Percentiles rank a stretch among this genome's conserved stretches.
Conservation (phyloP, 1,284 basidiomycete species). For the Apiotrichum veenhuisii region DNA sequence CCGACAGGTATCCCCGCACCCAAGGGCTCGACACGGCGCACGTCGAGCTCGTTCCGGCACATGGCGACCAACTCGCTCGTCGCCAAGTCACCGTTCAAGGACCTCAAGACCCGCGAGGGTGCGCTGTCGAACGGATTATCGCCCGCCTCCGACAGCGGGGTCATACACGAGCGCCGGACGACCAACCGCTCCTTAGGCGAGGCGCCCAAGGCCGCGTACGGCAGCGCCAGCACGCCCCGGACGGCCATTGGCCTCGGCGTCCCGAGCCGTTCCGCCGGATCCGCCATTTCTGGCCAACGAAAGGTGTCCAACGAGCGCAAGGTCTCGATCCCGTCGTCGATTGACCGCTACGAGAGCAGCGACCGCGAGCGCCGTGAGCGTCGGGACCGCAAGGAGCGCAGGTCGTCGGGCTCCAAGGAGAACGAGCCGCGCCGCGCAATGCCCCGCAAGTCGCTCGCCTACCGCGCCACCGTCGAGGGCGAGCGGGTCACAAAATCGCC, state of each 20-base stretch:
- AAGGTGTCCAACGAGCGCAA: constrained; percentile 35
- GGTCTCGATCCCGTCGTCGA: constrained; percentile 24
- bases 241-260: constrained; percentile 42
- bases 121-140: constrained; percentile 25
- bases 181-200: constrained; percentile 31
- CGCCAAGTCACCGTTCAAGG: constrained; percentile 82
- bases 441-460: constrained; percentile 63
- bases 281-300: constrained; percentile 10
- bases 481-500: constrained; percentile 81
- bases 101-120: constrained; percentile 29
- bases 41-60: constrained; percentile 77
- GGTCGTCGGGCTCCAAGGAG: not conserved
- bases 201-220: constrained; percentile 29
- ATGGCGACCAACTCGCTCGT: constrained; percentile 76
- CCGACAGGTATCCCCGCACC: not conserved
- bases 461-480: constrained; percentile 67
- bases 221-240: constrained; percentile 34
- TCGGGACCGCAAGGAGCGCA: not conserved
- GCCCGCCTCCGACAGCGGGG: constrained; percentile 17
- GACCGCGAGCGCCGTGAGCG: constrained; percentile 23
- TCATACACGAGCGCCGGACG: constrained; percentile 39
- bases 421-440: not conserved
- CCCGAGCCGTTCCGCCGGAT: not conserved
- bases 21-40: constrained; percentile 54
- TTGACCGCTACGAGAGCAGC: constrained; percentile 19